phyloP scores from a whole-genome alignment of 164 flowering plant genomes.

The Aristolochia californica region DNA sequence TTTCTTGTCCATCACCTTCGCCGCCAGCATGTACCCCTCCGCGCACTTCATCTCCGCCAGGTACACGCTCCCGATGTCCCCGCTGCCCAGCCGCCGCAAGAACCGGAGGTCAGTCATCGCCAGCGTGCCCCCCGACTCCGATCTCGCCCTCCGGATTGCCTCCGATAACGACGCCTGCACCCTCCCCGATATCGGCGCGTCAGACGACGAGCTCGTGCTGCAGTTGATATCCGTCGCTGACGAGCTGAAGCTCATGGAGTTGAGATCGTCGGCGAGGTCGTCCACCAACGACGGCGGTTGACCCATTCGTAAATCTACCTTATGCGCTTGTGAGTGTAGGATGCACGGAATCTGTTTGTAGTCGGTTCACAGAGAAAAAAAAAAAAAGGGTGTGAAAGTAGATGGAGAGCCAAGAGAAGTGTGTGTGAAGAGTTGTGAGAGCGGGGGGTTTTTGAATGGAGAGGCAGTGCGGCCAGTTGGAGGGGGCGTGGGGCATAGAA shows the following conservation, averaged over 20 bases:
- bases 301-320: background rate
- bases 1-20: slow-evolving; percentile 70
- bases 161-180: slow-evolving; percentile 29
- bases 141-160: slow-evolving; percentile 24
- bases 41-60: slow-evolving; percentile 38
- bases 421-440: background rate
- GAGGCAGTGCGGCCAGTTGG: no score
- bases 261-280: slow-evolving; percentile 4
- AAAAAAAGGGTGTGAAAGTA: background rate
- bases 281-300: background rate
- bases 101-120: slow-evolving; percentile 46
- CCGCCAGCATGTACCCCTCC: slow-evolving; percentile 36
- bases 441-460: background rate
- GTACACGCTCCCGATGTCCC: slow-evolving; percentile 81
- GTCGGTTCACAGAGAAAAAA: background rate
- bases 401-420: no score
- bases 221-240: slow-evolving; percentile 1
- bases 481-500: background rate
- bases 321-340: no score
- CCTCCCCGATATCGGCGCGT: slow-evolving; percentile 17
- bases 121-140: slow-evolving; percentile 17
- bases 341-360: background rate
- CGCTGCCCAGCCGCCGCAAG: slow-evolving; percentile 57
- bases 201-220: slow-evolving; percentile 4
- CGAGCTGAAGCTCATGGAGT: slow-evolving; percentile 2